Evolutionary conservation across 306 rosid species (phyloP).

Genomic region (Casuarina glauca): DNA sequence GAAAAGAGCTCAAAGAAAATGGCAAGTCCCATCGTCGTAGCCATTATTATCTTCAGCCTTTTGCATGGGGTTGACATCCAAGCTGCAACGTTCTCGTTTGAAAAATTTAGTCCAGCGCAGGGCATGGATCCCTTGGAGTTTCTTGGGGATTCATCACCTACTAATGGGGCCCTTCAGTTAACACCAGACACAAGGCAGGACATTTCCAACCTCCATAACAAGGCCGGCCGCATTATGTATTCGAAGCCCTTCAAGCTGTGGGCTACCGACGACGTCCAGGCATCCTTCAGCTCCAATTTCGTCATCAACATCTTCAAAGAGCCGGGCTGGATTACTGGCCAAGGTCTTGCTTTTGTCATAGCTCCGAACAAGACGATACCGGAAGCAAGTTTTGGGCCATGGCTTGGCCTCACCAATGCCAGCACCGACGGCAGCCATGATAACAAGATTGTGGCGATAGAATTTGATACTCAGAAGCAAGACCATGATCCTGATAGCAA

Average conservation of each 20-base stretch:
- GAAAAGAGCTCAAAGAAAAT: neutral
- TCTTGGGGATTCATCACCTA: slow-evolving; percentile 5
- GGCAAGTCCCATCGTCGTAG: neutral
- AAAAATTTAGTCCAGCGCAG: neutral
- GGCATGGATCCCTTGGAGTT: neutral
- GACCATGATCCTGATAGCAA: slow-evolving; percentile 36
- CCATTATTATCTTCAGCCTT: neutral
- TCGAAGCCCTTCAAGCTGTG: slow-evolving; percentile 37
- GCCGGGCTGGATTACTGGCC: slow-evolving; percentile 25
- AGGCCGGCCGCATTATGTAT: slow-evolving; percentile 42
- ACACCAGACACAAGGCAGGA: slow-evolving; percentile 30
- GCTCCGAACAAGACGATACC: slow-evolving; percentile 35
- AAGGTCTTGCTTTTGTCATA: slow-evolving; percentile 50
- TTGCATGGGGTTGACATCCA: neutral
- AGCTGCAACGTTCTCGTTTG: neutral
- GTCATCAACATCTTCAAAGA: slow-evolving; percentile 30
- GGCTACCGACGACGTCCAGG: slow-evolving; percentile 31
- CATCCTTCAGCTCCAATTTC: slow-evolving; percentile 51
- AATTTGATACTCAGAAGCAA: slow-evolving; percentile 49
- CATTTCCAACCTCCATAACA: neutral
- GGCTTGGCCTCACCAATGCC: slow-evolving; percentile 54
- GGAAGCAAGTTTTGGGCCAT: slow-evolving; percentile 34
- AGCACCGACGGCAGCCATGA: slow-evolving; percentile 21
- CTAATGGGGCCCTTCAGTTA: slow-evolving; percentile 32
- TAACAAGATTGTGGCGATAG: slow-evolving; percentile 42